These are phyloP conservation scores for Chaetomiaceae sp. DNA, from an alignment of 2,329 filamentous ascomycete species.

Conservation along the genomic window DNA sequence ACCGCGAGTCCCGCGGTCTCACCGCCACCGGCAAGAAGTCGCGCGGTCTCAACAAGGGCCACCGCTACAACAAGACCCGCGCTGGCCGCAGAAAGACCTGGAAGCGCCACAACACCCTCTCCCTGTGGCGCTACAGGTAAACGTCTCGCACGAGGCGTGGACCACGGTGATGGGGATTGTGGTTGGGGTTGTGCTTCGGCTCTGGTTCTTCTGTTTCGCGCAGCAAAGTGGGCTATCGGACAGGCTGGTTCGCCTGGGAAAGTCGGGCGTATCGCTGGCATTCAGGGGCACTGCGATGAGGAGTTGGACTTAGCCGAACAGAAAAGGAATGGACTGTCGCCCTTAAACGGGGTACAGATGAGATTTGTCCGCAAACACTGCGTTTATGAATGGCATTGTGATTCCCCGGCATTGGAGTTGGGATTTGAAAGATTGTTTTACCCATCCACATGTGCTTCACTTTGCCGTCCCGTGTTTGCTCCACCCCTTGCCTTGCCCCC, in stretches of 20 bases:
- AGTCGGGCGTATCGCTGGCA: constrained; percentile 15
- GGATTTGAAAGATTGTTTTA: constrained; percentile 6
- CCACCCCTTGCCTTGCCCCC: background rate
- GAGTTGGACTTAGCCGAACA: constrained; percentile 22
- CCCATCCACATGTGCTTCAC: background rate
- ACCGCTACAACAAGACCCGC: constrained; percentile 97
- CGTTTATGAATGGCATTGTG: constrained; percentile 20
- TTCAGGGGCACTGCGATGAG: constrained; percentile 21
- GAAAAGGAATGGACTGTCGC: constrained; percentile 25
- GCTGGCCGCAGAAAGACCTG: constrained; percentile 99
- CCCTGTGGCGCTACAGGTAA: constrained; percentile 97
- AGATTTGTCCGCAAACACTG: constrained; percentile 14
- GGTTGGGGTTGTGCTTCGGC: constrained; percentile 15
- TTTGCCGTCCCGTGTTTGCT: background rate
- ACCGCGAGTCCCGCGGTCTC: constrained; percentile 95
- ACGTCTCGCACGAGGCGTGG: constrained; percentile 16
- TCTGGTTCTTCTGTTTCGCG: constrained; percentile 21
- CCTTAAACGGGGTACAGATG: constrained; percentile 8
- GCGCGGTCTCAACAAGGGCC: constrained; percentile 98
- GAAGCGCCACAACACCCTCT: constrained; percentile 99
- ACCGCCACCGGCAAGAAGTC: constrained; percentile 99
- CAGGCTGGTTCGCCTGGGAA: constrained; percentile 15
- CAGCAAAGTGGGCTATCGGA: constrained; percentile 16
- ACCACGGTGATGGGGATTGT: constrained; percentile 1
- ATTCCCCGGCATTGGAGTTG: constrained; percentile 17